These are phyloP conservation scores for Pyrus communis DNA, from an alignment of 306 rosid genomes.

Conservation along the genomic window DNA sequence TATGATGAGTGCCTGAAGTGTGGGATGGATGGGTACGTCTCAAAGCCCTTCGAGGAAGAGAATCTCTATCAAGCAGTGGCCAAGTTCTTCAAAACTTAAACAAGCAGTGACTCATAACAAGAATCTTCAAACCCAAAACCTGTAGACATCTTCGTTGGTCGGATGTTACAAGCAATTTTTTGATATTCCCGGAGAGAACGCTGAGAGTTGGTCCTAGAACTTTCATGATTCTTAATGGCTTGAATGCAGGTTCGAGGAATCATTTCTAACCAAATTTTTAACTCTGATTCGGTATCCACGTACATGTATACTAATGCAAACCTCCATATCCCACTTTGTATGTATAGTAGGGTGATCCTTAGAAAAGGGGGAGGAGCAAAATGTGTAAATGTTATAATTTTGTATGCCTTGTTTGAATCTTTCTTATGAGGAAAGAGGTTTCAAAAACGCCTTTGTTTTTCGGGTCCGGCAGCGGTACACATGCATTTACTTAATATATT, in stretches of 20 bases:
- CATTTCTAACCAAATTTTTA: slow-evolving; percentile 37
- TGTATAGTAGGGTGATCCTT: slow-evolving; percentile 42
- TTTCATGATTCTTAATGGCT: slow-evolving; percentile 7
- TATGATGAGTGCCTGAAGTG: slow-evolving; percentile 68
- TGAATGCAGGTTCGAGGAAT: slow-evolving; percentile 16
- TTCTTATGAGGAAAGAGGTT: slow-evolving; percentile 2
- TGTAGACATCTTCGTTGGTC: neutral
- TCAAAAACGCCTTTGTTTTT: neutral
- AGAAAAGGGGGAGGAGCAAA: slow-evolving; percentile 26
- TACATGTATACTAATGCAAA: slow-evolving; percentile 30
- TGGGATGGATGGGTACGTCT: slow-evolving; percentile 96
- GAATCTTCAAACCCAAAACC: neutral
- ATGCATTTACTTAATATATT: too few species aligned
- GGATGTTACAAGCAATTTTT: slow-evolving; percentile 23
- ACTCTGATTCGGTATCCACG: slow-evolving; percentile 31
- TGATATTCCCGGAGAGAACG: slow-evolving; percentile 10
- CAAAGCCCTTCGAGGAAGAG: slow-evolving; percentile 96
- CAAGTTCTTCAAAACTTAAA: slow-evolving; percentile 54
- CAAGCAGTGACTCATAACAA: slow-evolving; percentile 18
- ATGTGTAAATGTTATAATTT: slow-evolving; percentile 57
- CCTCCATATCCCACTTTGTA: slow-evolving; percentile 23
- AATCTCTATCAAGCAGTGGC: slow-evolving; percentile 85
- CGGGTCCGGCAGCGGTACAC: too few species aligned
- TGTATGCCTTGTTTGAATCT: slow-evolving; percentile 32
- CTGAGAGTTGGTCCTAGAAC: slow-evolving; percentile 5